Evolutionary conservation across 768 basidiomycete genomes (phyloP).

Genomic region (Coprinopsis cinerea): DNA sequence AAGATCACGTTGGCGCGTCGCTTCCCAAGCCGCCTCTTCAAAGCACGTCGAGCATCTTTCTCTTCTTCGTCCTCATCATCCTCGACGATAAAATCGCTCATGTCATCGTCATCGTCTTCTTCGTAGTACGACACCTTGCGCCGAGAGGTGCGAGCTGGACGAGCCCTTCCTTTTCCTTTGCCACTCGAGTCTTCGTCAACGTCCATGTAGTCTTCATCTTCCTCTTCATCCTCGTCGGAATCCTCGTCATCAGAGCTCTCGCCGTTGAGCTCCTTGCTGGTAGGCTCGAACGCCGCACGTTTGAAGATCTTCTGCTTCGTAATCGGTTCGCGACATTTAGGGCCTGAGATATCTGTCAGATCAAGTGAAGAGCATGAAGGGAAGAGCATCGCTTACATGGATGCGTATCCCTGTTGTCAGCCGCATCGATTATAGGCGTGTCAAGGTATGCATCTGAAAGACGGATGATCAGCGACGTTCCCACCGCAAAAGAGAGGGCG

Average conservation of each 20-base stretch:
- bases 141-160: neutral
- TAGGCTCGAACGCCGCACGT: constrained; percentile 56
- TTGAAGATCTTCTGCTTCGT: constrained; percentile 43
- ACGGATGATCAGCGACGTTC: constrained; percentile 1
- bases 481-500: neutral
- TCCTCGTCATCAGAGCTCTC: constrained; percentile 18
- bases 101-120: constrained; percentile 34
- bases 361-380: neutral
- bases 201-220: constrained; percentile 23
- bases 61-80: constrained; percentile 52
- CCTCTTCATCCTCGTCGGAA: constrained; percentile 21
- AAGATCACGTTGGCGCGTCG: constrained; percentile 33
- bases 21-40: constrained; percentile 34
- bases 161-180: constrained; percentile 3
- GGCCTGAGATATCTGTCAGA: constrained; percentile 31
- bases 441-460: constrained; percentile 39
- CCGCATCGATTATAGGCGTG: constrained; percentile 29
- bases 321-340: constrained; percentile 54
- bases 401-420: constrained; percentile 34
- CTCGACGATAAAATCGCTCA: constrained; percentile 49
- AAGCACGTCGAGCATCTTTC: constrained; percentile 32
- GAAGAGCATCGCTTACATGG: constrained; percentile 41
- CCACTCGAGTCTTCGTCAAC: constrained; percentile 22
- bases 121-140: neutral
- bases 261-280: constrained; percentile 35